Conservation (phyloP, 2,329 filamentous ascomycete species). For the Diplodia mutila region DNA sequence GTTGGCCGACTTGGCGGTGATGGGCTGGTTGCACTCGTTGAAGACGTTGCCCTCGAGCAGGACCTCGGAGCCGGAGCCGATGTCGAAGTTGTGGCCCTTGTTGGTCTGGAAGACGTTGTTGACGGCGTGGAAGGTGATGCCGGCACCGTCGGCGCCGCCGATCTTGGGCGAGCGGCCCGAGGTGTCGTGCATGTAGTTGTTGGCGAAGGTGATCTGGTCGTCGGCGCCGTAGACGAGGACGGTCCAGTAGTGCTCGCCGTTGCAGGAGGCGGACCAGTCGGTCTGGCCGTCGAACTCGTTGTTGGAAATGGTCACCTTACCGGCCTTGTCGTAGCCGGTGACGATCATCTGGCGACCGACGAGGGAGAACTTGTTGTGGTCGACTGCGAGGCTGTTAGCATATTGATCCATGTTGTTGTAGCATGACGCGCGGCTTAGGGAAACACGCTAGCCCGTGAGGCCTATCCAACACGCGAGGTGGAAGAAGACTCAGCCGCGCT, state of each 20-base stretch:
- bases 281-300: conserved; percentile 52
- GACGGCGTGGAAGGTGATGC: conserved; percentile 32
- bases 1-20: conserved; percentile 38
- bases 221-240: conserved; percentile 45
- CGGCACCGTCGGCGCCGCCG: conserved; percentile 36
- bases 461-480: not conserved
- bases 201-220: conserved; percentile 48
- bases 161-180: conserved; percentile 53
- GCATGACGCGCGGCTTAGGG: not conserved
- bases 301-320: conserved; percentile 53
- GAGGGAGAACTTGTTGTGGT: conserved; percentile 43
- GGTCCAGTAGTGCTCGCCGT: conserved; percentile 32
- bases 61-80: conserved; percentile 33
- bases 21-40: conserved; percentile 46
- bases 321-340: conserved; percentile 39
- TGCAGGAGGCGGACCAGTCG: conserved; percentile 49
- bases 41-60: conserved; percentile 53
- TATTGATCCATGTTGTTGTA: not conserved
- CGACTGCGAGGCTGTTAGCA: conserved; percentile 13
- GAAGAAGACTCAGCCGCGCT: not conserved
- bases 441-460: not conserved
- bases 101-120: conserved; percentile 38
- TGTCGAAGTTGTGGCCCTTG: conserved; percentile 47
- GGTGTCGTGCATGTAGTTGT: conserved; percentile 52
- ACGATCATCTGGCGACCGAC: conserved; percentile 53